These are phyloP conservation scores for Yamadazyma taylorii DNA, from an alignment of 1,139 yeast genomes.

Conservation along the genomic window DNA sequence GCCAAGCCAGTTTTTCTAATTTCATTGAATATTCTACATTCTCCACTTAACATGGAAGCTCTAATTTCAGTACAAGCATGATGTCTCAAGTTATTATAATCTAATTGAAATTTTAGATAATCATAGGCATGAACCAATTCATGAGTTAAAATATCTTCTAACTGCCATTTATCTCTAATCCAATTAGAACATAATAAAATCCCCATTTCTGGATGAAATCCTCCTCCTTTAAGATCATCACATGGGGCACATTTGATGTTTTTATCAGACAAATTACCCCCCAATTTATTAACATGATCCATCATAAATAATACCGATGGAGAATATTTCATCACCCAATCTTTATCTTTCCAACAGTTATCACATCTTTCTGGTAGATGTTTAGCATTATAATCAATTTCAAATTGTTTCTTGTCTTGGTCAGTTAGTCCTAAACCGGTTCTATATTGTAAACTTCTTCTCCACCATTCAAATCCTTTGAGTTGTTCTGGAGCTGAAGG, in stretches of 20 bases:
- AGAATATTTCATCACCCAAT: slow-evolving; percentile 76
- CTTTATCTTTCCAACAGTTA: slow-evolving; percentile 68
- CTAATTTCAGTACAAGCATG: slow-evolving; percentile 97
- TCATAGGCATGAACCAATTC: slow-evolving; percentile 95
- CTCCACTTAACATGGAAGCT: slow-evolving; percentile 92
- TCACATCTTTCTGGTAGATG: slow-evolving; percentile 55
- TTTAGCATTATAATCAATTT: slow-evolving; percentile 52
- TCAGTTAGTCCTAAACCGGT: slow-evolving; percentile 68
- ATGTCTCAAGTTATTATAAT: slow-evolving; percentile 80
- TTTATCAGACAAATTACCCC: slow-evolving; percentile 44
- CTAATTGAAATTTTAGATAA: slow-evolving; percentile 80
- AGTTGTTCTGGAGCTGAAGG: slow-evolving; percentile 27
- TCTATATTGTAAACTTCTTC: slow-evolving; percentile 67
- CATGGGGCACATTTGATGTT: slow-evolving; percentile 82
- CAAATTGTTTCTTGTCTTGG: slow-evolving; percentile 57
- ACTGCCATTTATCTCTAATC: slow-evolving; percentile 72
- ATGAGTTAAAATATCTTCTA: slow-evolving; percentile 90
- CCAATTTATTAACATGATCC: slow-evolving; percentile 74
- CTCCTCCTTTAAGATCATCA: slow-evolving; percentile 86
- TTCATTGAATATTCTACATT: slow-evolving; percentile 88
- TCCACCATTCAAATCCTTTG: slow-evolving; percentile 78
- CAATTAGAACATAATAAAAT: slow-evolving; percentile 85
- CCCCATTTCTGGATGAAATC: slow-evolving; percentile 89
- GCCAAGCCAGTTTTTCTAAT: slow-evolving; percentile 64
- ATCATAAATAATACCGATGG: slow-evolving; percentile 89